Evolutionary conservation across 129 eudicot species (phyloP).

Genomic region (Daucus carota): DH1_v3.0 NC_030383.2:37614501-37615000

Average conservation of each 20-base stretch:
- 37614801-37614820: neutral
- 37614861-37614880: slow-evolving; percentile 58
- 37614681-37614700: slow-evolving; percentile 26
- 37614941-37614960: neutral
- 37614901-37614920: slow-evolving; percentile 47
- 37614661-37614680: slow-evolving; percentile 37
- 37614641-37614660: slow-evolving; percentile 39
- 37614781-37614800: slow-evolving; percentile 38
- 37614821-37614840: neutral
- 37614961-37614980: neutral
- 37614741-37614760: slow-evolving; percentile 31
- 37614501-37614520: too few relatives aligned
- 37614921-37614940: slow-evolving; percentile 49
- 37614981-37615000: neutral
- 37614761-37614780: slow-evolving; percentile 37
- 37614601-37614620: slow-evolving; percentile 16
- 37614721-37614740: slow-evolving; percentile 19
- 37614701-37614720: slow-evolving; percentile 11
- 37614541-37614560: too few relatives aligned
- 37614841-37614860: slow-evolving; percentile 6
- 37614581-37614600: slow-evolving; percentile 19
- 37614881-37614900: slow-evolving; percentile 46
- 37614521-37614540: too few relatives aligned
- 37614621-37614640: slow-evolving; percentile 16
- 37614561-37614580: slow-evolving; percentile 27